Percentiles rank a stretch among this genome's conserved stretches.
These are phyloP conservation scores for Umbellularia californica DNA, from an alignment of 164 flowering plant species.

Conservation along the genomic window DNA sequence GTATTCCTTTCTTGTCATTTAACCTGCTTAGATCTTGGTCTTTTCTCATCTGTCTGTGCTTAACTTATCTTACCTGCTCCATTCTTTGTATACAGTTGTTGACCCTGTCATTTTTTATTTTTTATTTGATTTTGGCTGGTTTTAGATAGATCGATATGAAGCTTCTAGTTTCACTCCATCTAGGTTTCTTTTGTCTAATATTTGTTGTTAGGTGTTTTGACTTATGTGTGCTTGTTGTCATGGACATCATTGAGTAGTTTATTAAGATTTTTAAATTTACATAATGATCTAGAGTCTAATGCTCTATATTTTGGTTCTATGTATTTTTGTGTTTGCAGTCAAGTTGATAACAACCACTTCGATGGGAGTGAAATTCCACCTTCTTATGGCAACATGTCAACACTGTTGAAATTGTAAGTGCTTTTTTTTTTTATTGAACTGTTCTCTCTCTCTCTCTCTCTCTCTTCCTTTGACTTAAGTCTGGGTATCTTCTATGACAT, in stretches of 20 bases:
- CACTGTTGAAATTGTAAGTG: constrained; percentile 77
- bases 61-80: no score
- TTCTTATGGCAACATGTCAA: constrained; percentile 65
- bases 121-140: no score
- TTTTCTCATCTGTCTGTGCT: no score
- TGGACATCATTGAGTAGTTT: neutral
- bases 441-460: neutral
- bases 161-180: no score
- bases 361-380: constrained; percentile 66
- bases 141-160: no score
- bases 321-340: constrained; percentile 42
- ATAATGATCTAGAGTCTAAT: constrained; percentile 11
- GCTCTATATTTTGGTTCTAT: neutral
- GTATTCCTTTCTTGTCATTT: no score
- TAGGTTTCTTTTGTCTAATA: no score
- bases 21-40: no score
- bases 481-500: no score
- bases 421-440: neutral
- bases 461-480: neutral
- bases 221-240: neutral
- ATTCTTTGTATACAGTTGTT: no score
- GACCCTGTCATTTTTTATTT: no score
- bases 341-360: constrained; percentile 91
- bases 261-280: constrained; percentile 33
- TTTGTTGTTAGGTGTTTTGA: neutral